These are phyloP conservation scores for Thuidium tamariscinum DNA, from an alignment of 225 moss, liverwort and hornwort species.

Conservation along the genomic window DNA sequence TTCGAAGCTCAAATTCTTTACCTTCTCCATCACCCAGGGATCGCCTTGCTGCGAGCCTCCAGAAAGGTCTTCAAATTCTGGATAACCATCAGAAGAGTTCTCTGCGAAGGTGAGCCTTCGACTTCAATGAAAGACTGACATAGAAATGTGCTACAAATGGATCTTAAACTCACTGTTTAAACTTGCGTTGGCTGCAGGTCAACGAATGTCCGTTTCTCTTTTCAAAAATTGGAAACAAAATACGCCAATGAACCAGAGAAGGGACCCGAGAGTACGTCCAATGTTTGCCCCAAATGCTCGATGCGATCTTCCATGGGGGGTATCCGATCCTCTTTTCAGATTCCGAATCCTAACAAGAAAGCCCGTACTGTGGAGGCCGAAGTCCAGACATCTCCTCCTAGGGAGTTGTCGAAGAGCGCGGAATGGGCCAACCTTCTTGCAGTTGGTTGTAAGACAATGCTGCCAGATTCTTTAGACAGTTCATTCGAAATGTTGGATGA, in stretches of 20 bases:
- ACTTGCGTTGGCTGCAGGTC: conserved; percentile 19
- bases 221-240: conserved; percentile 31
- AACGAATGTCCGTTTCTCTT: conserved; percentile 50
- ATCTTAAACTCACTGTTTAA: neutral
- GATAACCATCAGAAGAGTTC: conserved; percentile 81
- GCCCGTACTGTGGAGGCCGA: conserved; percentile 22
- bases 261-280: conserved; percentile 21
- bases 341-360: conserved; percentile 22
- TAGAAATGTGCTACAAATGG: neutral
- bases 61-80: conserved; percentile 83
- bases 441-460: conserved; percentile 19
- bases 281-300: conserved; percentile 23
- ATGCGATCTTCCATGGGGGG: conserved; percentile 8
- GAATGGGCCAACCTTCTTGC: conserved; percentile 21
- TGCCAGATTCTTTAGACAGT: conserved; percentile 22
- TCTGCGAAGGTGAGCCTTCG: conserved; percentile 24
- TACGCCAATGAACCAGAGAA: conserved; percentile 31
- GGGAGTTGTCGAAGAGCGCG: neutral
- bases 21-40: conserved; percentile 62
- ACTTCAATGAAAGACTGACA: neutral
- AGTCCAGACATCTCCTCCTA: conserved; percentile 27
- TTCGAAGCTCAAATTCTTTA: conserved; percentile 24
- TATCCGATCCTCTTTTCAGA: conserved; percentile 33
- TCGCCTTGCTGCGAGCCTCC: conserved; percentile 81
- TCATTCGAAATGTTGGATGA: neutral